Evolutionary conservation across 2,329 filamentous ascomycete species (phyloP).

Genomic region (Colletotrichum sp.): DNA sequence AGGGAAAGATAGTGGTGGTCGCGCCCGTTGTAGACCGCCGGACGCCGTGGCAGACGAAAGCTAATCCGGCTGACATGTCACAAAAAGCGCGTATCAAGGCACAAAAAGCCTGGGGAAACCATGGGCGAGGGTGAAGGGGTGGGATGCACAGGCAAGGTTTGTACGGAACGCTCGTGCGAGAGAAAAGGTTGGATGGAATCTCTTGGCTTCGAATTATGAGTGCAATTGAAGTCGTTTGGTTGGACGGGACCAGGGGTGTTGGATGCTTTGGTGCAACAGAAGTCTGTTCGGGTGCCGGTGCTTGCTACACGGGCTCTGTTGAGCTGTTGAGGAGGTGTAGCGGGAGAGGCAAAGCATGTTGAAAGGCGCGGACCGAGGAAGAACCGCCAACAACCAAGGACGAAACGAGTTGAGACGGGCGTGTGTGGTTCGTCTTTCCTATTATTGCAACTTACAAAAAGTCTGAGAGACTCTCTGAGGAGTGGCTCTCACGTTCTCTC

Average conservation of each 20-base stretch:
- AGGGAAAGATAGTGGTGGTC: too few relatives aligned
- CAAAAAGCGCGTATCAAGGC: not conserved
- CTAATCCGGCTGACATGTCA: not conserved
- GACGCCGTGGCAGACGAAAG: constrained; percentile 3
- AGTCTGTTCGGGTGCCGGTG: not conserved
- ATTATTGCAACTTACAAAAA: not conserved
- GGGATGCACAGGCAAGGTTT: not conserved
- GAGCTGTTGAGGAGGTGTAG: not conserved
- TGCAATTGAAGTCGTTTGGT: not conserved
- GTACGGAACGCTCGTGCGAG: not conserved
- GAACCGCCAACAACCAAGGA: not conserved
- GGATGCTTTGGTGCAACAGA: not conserved
- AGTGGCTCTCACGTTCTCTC: not conserved
- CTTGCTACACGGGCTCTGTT: not conserved
- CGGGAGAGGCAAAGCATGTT: not conserved
- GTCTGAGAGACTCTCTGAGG: not conserved
- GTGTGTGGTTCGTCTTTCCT: not conserved
- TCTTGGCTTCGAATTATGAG: not conserved
- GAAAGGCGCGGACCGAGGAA: not conserved
- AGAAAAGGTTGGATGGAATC: not conserved
- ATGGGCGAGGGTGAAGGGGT: not conserved
- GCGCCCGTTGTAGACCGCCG: not conserved
- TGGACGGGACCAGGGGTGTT: not conserved
- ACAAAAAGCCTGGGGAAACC: constrained; percentile 6
- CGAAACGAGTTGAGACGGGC: not conserved